These are phyloP conservation scores for Beta vulgaris DNA, from an alignment of 148 eudicot species.

Conservation along the genomic window DNA sequence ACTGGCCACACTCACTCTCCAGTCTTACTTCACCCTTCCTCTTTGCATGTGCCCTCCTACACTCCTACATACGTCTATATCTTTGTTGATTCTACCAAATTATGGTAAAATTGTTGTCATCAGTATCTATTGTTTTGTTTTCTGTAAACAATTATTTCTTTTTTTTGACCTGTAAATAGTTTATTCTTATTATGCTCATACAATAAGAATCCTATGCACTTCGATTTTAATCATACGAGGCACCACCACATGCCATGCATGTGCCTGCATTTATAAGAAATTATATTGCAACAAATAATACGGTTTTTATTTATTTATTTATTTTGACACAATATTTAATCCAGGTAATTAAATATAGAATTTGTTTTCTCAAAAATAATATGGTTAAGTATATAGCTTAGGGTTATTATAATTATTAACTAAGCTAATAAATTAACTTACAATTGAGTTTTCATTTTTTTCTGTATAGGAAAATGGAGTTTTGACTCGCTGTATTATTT, in stretches of 20 bases:
- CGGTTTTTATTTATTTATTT: no score
- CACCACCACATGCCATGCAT: conserved; percentile 26
- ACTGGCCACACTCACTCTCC: no score
- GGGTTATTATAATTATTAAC: no score
- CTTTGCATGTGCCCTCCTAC: conserved; percentile 17
- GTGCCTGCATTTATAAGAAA: conserved; percentile 19
- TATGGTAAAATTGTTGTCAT: neutral
- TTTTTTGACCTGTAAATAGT: no score
- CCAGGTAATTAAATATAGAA: neutral
- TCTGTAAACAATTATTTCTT: conserved; percentile 21
- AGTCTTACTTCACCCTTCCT: neutral
- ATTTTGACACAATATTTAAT: conserved; percentile 1
- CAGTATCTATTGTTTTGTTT: conserved; percentile 6
- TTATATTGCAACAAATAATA: neutral
- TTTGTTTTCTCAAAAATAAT: neutral
- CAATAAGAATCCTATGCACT: conserved; percentile 24
- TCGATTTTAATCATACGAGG: conserved; percentile 24
- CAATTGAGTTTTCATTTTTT: no score
- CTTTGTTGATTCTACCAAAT: neutral
- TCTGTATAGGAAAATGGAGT: no score
- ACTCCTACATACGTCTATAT: neutral
- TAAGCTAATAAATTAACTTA: no score
- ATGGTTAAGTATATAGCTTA: neutral
- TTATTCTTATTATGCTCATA: neutral
- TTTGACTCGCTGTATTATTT: no score